Base-by-base conservation (phyloP, 2,329 filamentous ascomycete genomes). In the Massarina eburnea region DNA sequence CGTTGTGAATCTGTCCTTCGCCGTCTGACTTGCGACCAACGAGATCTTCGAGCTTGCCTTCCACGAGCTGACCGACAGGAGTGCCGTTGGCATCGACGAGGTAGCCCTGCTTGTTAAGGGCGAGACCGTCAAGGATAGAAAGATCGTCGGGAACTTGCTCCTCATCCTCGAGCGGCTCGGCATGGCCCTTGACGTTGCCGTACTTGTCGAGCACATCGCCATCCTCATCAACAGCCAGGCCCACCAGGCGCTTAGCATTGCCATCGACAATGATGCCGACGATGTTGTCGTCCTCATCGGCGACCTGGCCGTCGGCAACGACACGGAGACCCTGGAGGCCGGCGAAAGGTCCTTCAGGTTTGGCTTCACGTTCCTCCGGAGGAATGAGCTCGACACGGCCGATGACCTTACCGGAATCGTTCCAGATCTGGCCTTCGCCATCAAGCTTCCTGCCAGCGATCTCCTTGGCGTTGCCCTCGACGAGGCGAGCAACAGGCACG, bases 371-470 rank as follows among this genome's bases (percentile, higher is more conserved):
- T 73, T 89, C 84, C 8, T 83, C 78, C 59, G 85, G 82, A 18
- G 85, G 76, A 27, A 89, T 82, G 21, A 88, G 73, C 59, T 89
- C 84, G 36, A 82, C 83, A 45, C 77, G 79, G 49, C 86, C 86
- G 47, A 89, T 79, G 37, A 88, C 74, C 46, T 87, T 82, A 36
- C 86, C 86, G n/a, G 78, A 80, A 64, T 89, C 86, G 62, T 85
- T 86, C 72, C 84, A 82, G 54, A 89, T 80, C 60, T 87, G 81
- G 27, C 86, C 86, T 22, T 88, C 73, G 67, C 83, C 86, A 65
- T 89, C 84, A 59, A 84, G 83, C 79, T 86, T 85, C 59, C 81
- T 82, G 21, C 86, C 86, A 8, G 82, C 71, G 33, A 89, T 78
- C 43, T 80, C 77, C 67, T 81, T 80, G 27, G 80, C 62, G 49